These are phyloP conservation scores for Xanthoceras sorbifolium DNA, from an alignment of 345 rosid genomes.

Conservation along the genomic window DNA sequence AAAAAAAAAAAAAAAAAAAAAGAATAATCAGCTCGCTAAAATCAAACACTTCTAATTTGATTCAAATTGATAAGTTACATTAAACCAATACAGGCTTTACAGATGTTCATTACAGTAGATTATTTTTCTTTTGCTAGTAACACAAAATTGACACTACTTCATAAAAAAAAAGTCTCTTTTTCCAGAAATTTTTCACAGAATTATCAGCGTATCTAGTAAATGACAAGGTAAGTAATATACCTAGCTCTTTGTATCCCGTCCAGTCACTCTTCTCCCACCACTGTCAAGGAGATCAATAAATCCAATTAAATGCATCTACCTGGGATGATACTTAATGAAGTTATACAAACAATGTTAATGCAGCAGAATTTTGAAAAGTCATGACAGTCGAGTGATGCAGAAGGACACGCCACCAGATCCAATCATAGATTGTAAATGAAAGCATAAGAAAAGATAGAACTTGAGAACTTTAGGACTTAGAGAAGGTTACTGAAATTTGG, in stretches of 20 bases:
- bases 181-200: conserved; percentile 4
- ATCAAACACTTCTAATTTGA: neutral
- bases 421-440: neutral
- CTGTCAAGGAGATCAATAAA: conserved; percentile 92
- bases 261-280: conserved; percentile 99
- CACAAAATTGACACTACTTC: neutral
- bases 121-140: neutral
- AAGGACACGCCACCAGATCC: conserved; percentile 2
- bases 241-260: conserved; percentile 99
- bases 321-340: conserved; percentile 53
- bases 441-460: neutral
- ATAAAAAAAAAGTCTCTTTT: neutral
- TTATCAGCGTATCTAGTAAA: conserved; percentile 4
- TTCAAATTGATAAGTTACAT: neutral
- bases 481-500: neutral
- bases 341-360: conserved; percentile 45
- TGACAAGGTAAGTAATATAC: conserved; percentile 41
- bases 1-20: no score
- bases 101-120: neutral
- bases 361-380: conserved; percentile 9
- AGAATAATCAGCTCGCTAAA: neutral
- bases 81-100: neutral
- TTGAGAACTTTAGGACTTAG: neutral
- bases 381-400: conserved; percentile 15
- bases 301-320: conserved; percentile 75